A percentile compares a stretch with the other conserved stretches of the same genome.
Evolutionary conservation across 495 filamentous ascomycete species (phyloP).

Genomic region (Neurospora sp.): DNA sequence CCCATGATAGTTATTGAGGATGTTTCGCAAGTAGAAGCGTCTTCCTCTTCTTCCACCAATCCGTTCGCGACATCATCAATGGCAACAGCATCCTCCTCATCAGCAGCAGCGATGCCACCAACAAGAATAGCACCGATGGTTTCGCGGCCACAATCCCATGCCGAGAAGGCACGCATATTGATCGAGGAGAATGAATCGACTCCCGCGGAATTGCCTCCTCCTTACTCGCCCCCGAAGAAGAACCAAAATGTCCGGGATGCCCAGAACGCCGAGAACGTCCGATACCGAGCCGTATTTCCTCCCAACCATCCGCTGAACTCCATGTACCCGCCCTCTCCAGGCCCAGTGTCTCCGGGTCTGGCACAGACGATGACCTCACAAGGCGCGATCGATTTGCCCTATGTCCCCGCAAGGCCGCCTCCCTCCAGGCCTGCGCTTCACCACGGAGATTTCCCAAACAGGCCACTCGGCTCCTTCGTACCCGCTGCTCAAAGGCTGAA

Average conservation of each 20-base stretch:
- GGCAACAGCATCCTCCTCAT: neutral
- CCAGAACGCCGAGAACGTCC: conserved; percentile 9
- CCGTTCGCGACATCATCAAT: neutral
- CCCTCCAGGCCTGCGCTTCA: neutral
- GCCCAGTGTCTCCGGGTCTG: conserved; percentile 30
- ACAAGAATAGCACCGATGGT: conserved; percentile 6
- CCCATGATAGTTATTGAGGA: conserved; percentile 10
- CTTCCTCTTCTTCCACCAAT: neutral
- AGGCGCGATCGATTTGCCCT: conserved; percentile 29
- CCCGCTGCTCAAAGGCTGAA: conserved; percentile 28
- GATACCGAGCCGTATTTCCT: conserved; percentile 32
- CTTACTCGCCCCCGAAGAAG: conserved; percentile 29
- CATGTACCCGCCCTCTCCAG: conserved; percentile 35
- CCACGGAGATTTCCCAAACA: conserved; percentile 20
- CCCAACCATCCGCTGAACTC: conserved; percentile 22
- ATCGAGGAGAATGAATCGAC: conserved; percentile 17
- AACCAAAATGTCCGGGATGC: neutral
- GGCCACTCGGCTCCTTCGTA: conserved; percentile 26
- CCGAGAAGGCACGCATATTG: conserved; percentile 29
- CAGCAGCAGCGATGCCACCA: conserved; percentile 9
- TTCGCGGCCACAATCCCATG: conserved; percentile 12
- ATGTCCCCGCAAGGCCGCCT: conserved; percentile 31
- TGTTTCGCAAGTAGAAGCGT: conserved; percentile 5
- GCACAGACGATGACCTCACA: conserved; percentile 38
- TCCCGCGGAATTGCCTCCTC: conserved; percentile 26